Evolutionary conservation across 768 basidiomycete genomes (phyloP), one percentile per base, ranked within the genome.

Genomic region (Leccinum incarnatum): DNA sequence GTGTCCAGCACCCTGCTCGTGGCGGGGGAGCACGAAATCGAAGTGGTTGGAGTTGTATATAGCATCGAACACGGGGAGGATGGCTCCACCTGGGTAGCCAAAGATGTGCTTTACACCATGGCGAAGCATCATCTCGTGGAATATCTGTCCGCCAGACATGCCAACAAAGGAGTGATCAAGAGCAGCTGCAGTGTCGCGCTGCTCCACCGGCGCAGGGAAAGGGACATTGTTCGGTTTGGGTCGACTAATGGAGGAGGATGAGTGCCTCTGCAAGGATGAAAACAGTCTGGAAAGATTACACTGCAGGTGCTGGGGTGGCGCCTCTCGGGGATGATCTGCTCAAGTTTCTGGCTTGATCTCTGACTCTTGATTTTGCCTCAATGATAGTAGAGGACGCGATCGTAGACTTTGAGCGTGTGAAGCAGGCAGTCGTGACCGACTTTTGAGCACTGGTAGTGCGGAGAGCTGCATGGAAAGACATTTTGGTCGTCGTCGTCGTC

Each of bases 101-200:
- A 99, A 98, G 49, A 99, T 83, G 68, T 98, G 93, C 75, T 95
- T 97, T 66, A 98, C 95, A 58, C 82, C 85, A 70, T 99, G 97
- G 49, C 96, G 83, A 61, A 95, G 87, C 93, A 99, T 96, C 96
- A 99, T 98, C 77, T 99, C 96, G 74, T 99, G 95, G 79, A 99
- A 97, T 71, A 99, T 98, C 75, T 98, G 84, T 27, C 96, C 96
- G 12, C 96, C 96, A 21, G 93, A 93, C 73, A 95, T 83, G 51
- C 96, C 97, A 56, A 98, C 82, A 69, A 99, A 98, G 8, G 90
- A 88, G 67, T 86, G 81, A 72, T 95, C 93, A 59, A 91, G 75
- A 42, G 79, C 79, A 45, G 79, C 79, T 21, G 77, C 75, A 62
- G 78, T 79, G 1, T 81, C 79, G 29, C 76, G 65, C 3, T 76